Conservation (phyloP, 805 yeast genomes). For the Kazachstania viticola region DNA sequence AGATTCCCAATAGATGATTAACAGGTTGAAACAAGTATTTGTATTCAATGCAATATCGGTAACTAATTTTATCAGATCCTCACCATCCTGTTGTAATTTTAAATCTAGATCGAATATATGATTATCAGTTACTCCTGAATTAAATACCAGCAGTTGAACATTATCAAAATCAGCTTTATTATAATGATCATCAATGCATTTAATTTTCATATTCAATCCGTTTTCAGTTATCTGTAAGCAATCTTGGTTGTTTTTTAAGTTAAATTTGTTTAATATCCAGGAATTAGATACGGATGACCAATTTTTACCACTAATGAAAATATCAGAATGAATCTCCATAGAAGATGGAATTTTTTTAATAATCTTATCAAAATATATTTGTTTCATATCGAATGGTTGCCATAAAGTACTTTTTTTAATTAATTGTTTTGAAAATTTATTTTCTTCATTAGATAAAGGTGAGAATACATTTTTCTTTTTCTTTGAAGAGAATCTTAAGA, state of each 20-base stretch:
- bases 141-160: conserved; percentile 28
- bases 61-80: conserved; percentile 25
- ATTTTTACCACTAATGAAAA: conserved; percentile 15
- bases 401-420: conserved; percentile 32
- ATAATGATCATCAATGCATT: conserved; percentile 14
- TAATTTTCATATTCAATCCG: conserved; percentile 9
- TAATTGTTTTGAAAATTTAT: conserved; percentile 25
- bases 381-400: conserved; percentile 34
- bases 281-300: conserved; percentile 24
- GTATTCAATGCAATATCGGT: conserved; percentile 27
- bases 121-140: conserved; percentile 27
- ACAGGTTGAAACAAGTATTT: conserved; percentile 24
- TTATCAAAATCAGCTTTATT: conserved; percentile 18
- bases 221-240: conserved; percentile 2
- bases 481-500: conserved; percentile 11
- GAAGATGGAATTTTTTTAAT: conserved; percentile 2
- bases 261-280: conserved; percentile 28
- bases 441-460: conserved; percentile 19
- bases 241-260: conserved; percentile 5
- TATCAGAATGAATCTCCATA: conserved; percentile 4
- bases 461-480: conserved; percentile 13
- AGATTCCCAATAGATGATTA: conserved; percentile 33
- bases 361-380: conserved; percentile 24
- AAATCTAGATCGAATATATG: conserved; percentile 26
- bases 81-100: conserved; percentile 26